phyloP scores from a whole-genome alignment of 148 eudicot genomes.

The Rhododendron griersonianum region DNA sequence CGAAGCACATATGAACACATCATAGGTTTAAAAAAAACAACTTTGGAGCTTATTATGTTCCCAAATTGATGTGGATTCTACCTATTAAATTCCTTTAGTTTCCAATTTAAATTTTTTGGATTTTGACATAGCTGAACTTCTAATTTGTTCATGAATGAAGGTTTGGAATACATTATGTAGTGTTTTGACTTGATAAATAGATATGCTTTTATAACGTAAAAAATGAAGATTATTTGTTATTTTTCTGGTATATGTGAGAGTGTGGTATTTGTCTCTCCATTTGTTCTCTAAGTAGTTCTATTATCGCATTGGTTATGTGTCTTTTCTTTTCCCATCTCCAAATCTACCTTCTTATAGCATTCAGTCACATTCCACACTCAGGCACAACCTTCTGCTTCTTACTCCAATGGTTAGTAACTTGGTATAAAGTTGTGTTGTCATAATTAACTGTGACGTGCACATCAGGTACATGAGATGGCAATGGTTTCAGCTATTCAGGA shows the following conservation, averaged over 20 bases:
- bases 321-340: not conserved
- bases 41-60: not conserved
- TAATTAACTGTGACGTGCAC: constrained; percentile 7
- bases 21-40: not conserved
- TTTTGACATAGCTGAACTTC: not conserved
- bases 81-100: not conserved
- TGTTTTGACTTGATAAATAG: not conserved
- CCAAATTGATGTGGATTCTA: not conserved
- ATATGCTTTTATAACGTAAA: not conserved
- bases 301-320: not conserved
- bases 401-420: not conserved
- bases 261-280: not conserved
- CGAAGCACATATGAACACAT: not conserved
- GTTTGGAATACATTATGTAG: not conserved
- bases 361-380: not conserved
- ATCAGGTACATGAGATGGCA: constrained; percentile 96
- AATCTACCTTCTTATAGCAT: not conserved
- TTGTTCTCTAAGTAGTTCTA: not conserved
- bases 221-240: not conserved
- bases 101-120: not conserved
- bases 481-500: constrained; percentile 94
- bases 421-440: not conserved
- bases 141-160: not conserved
- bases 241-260: not conserved
- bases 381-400: not conserved